Conservation (phyloP, 2,329 filamentous ascomycete genomes). For the Tothia fuscella region DNA sequence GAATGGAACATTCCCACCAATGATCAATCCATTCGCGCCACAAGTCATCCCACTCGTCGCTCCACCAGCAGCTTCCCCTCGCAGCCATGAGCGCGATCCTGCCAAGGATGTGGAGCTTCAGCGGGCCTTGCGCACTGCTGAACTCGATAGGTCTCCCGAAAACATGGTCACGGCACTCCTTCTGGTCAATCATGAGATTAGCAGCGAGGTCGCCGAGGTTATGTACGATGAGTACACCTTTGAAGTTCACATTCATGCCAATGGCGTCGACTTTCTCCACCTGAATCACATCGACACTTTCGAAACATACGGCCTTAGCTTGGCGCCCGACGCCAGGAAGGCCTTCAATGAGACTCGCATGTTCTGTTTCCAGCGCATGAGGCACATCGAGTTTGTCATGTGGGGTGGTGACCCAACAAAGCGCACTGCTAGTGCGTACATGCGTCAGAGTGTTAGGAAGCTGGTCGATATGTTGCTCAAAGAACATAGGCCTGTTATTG, state of each 20-base stretch:
- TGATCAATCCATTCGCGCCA: no score
- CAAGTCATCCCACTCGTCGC: no score
- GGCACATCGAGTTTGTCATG: conserved; percentile 3
- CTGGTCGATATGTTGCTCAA: neutral
- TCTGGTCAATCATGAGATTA: no score
- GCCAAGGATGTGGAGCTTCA: no score
- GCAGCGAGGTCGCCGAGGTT: conserved; percentile 1
- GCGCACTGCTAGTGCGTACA: neutral
- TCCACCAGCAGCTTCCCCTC: no score
- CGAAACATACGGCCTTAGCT: neutral
- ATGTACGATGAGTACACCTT: conserved; percentile 9
- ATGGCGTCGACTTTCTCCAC: conserved; percentile 4
- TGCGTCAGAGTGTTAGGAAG: conserved; percentile 3
- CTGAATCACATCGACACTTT: neutral
- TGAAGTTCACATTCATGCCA: conserved; percentile 3
- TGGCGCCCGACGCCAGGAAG: neutral
- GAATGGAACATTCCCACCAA: no score
- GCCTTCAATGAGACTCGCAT: neutral
- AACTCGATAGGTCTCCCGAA: no score
- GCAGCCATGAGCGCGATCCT: no score
- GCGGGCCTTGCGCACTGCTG: no score
- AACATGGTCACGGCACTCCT: no score
- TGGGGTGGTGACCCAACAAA: neutral
- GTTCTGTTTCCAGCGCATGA: conserved; percentile 8
- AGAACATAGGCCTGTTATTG: neutral